Evolutionary conservation across 306 rosid species (phyloP).

Genomic region (Vachellia collinsii): DNA sequence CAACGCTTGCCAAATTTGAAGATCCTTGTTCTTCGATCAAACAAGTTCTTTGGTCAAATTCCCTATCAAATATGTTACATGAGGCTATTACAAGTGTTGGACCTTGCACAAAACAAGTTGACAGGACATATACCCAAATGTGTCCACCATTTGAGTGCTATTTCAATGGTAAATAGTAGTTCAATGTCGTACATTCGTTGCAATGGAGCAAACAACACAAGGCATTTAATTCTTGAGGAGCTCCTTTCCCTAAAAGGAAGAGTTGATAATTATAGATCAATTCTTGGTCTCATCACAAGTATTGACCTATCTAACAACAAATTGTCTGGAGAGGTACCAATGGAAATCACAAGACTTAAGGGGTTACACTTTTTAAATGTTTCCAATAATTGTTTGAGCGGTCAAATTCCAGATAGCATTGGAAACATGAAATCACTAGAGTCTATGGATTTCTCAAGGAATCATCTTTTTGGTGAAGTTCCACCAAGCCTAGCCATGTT

Average conservation of each 20-base stretch:
- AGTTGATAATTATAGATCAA: not conserved
- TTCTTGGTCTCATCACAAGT: conserved; percentile 18
- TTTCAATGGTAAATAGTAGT: not conserved
- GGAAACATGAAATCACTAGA: too few species aligned
- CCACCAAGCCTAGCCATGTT: too few species aligned
- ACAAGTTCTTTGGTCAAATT: conserved; percentile 27
- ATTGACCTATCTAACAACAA: too few species aligned
- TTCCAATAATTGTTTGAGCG: too few species aligned
- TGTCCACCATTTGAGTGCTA: conserved; percentile 32
- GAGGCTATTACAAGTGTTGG: not conserved
- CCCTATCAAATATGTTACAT: conserved; percentile 33
- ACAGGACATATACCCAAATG: not conserved
- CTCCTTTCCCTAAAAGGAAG: conserved; percentile 36
- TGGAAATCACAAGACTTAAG: too few species aligned
- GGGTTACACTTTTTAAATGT: too few species aligned
- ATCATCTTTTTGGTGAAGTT: too few species aligned
- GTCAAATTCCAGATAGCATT: too few species aligned
- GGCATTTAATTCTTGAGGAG: not conserved
- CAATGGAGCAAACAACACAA: not conserved
- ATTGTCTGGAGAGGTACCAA: too few species aligned
- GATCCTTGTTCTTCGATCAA: too few species aligned
- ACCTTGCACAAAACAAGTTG: too few species aligned
- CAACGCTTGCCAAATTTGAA: too few species aligned
- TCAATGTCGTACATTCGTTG: not conserved
- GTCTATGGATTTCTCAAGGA: not conserved